Base-by-base conservation (phyloP, 108 stramenopile species). In the Aurantiochytrium sp. region DNA sequence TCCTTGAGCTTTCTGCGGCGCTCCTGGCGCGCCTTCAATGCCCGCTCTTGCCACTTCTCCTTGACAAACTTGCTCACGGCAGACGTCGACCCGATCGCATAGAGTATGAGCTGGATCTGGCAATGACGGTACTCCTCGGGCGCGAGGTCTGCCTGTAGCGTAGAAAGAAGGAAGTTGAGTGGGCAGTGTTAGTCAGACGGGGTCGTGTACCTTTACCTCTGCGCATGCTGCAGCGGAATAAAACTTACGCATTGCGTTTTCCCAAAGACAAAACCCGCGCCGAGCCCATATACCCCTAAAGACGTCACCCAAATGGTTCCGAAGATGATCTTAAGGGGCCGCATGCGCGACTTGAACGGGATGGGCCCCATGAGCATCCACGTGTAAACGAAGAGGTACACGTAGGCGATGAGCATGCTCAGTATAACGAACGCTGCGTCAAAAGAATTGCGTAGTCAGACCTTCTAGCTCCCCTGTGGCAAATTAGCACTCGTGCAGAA, bases 351-450 rank as follows among this genome's bases (percentile, higher is more conserved):
- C 6, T 48, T 6, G 24, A 81, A 81, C 17, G 73, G 73, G 4
- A 81, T 37, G 1, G 73, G 73, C 42, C 73, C 73, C 73, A 81
- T 37, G 19, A 81, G 73, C 73, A 81, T 48, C 73, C 73, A 81
- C 12, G 73, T 19, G 45, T 81, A 81, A 6, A 81, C 42, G 1
- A 81, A 81, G 8, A 81, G 30, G 45, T 81, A 81, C 0, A 81
- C 1, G 73, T 81, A 81, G 6, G 73, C 73, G 27, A 81, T 48
- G 12, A 30, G n/a, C n/a, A 48, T 48, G 6, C 19, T 48, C 39
- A 81, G 24, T 19, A 22, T 24, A 41, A 81, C 73, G 24, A 81
- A 81, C 8, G 32, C 73, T 81, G 73, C 59, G 34, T 65, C 2
- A 65, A 65, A 27, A 6, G 34, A 30, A 54, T 54, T 19, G 12